A percentile compares a stretch with the other conserved stretches of the same genome.
Conservation (phyloP, 1,139 yeast species). For the Kodamaea suecica region DNA sequence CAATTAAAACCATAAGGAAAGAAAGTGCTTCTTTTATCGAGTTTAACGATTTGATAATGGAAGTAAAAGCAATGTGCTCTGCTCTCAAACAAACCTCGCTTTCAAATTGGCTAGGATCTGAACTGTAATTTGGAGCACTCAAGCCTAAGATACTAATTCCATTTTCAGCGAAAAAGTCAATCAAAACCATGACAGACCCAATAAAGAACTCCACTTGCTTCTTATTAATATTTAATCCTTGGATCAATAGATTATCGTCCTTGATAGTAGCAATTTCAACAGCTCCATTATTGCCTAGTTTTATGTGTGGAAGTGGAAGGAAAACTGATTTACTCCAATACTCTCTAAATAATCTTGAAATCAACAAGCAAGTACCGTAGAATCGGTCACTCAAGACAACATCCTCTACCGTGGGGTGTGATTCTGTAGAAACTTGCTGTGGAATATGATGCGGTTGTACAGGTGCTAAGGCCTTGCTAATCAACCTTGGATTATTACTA, state of each 20-base stretch:
- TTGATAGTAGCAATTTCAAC: slow-evolving; percentile 44
- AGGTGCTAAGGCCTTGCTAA: slow-evolving; percentile 15
- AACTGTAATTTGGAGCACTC: slow-evolving; percentile 46
- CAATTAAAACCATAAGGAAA: slow-evolving; percentile 75
- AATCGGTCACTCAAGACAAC: slow-evolving; percentile 88
- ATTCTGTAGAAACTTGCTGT: slow-evolving; percentile 13
- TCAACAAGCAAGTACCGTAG: slow-evolving; percentile 81
- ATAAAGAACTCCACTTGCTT: slow-evolving; percentile 60
- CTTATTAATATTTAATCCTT: slow-evolving; percentile 49
- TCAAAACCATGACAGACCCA: slow-evolving; percentile 61
- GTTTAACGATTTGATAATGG: slow-evolving; percentile 69
- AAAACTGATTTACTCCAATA: slow-evolving; percentile 78
- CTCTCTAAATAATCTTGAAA: slow-evolving; percentile 74
- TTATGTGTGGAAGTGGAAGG: slow-evolving; percentile 42
- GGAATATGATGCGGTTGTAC: slow-evolving; percentile 13
- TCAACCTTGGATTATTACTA: slow-evolving; percentile 51
- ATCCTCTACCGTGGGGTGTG: slow-evolving; percentile 54
- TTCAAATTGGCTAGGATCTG: slow-evolving; percentile 47
- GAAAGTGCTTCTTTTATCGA: slow-evolving; percentile 89
- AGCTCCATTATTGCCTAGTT: slow-evolving; percentile 28
- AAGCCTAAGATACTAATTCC: slow-evolving; percentile 66
- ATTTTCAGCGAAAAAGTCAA: slow-evolving; percentile 55
- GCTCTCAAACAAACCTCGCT: slow-evolving; percentile 80
- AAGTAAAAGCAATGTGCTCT: slow-evolving; percentile 83
- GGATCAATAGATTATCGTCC: slow-evolving; percentile 42